Conservation (phyloP, 2,329 filamentous ascomycete species). For the Stagonosporopsis cucurbitacearum region DNA sequence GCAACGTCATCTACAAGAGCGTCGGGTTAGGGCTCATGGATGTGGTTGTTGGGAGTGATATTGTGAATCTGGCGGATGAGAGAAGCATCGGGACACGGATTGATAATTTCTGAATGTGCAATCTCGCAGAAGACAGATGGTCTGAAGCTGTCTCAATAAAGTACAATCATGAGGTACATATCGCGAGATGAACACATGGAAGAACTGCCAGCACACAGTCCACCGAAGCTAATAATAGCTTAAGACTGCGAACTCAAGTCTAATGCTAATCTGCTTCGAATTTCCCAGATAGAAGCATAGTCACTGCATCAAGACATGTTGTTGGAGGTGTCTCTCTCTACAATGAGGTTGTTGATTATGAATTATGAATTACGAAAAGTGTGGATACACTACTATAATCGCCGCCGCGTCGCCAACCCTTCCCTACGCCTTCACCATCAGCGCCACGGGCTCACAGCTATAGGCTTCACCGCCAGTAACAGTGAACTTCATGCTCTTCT, state of each 20-base stretch:
- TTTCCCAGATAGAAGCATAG: not conserved
- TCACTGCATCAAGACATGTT: not conserved
- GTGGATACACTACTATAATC: not conserved
- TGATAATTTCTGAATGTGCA: conserved; percentile 51
- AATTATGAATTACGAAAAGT: conserved; percentile 3
- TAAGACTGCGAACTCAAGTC: not conserved
- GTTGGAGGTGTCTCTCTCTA: not conserved
- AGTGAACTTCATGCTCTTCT: conserved; percentile 13
- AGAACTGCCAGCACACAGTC: not conserved
- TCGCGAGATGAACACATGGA: not conserved
- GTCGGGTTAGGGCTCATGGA: conserved; percentile 74
- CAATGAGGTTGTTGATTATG: not conserved
- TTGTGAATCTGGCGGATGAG: conserved; percentile 63
- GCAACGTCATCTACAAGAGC: conserved; percentile 73
- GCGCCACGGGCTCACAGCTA: conserved; percentile 15
- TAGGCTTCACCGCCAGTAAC: conserved; percentile 15
- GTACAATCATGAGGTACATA: not conserved
- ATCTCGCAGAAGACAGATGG: not conserved
- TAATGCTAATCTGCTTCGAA: no score
- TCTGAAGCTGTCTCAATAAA: not conserved
- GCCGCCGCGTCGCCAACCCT: not conserved
- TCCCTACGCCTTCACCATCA: conserved; percentile 8
- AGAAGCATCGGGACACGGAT: conserved; percentile 63
- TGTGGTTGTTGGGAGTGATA: conserved; percentile 65
- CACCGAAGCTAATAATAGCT: not conserved